Percentiles rank a stretch among this genome's conserved stretches.
phyloP scores from a whole-genome alignment of 1,284 basidiomycete species.

The Malassezia vespertilionis region DNA sequence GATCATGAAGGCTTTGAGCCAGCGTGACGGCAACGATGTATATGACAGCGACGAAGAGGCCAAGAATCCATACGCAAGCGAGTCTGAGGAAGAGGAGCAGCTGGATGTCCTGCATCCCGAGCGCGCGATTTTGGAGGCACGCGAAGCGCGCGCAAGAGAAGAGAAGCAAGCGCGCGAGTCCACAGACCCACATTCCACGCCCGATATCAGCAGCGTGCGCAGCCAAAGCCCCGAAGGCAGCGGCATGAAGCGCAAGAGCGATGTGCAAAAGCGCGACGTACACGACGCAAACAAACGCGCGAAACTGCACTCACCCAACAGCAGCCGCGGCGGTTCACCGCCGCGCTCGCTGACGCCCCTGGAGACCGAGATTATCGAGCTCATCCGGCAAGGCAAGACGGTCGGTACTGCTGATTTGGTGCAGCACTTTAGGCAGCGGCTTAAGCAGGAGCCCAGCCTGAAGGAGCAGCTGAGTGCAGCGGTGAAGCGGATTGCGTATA shows the following conservation, averaged over 20 bases:
- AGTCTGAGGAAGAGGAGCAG: slow-evolving; percentile 40
- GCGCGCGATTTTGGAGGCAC: slow-evolving; percentile 38
- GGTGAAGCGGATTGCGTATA: slow-evolving; percentile 31
- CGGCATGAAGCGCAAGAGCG: slow-evolving; percentile 21
- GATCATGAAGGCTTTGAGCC: slow-evolving; percentile 43
- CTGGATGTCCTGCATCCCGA: slow-evolving; percentile 44
- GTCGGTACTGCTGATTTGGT: slow-evolving; percentile 32
- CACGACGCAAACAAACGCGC: neutral
- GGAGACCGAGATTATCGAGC: slow-evolving; percentile 31
- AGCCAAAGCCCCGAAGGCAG: neutral
- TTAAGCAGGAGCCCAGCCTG: slow-evolving; percentile 34
- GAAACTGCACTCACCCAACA: neutral
- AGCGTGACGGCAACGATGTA: slow-evolving; percentile 38
- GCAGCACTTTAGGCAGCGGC: slow-evolving; percentile 33
- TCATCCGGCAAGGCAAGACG: slow-evolving; percentile 28
- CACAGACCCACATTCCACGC: slow-evolving; percentile 10
- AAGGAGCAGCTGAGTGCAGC: slow-evolving; percentile 36
- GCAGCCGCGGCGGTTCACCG: slow-evolving; percentile 9
- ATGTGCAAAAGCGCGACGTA: slow-evolving; percentile 19
- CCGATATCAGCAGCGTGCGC: neutral
- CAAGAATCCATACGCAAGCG: slow-evolving; percentile 39
- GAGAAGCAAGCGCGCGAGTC: slow-evolving; percentile 20
- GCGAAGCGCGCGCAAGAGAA: slow-evolving; percentile 34
- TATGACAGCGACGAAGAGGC: slow-evolving; percentile 45
- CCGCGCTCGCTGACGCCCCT: slow-evolving; percentile 23